Evolutionary conservation across 192 early-diverging fungal species (phyloP), one percentile per base, ranked within the genome.

Genomic region (Coemansia guatemalensis): DNA sequence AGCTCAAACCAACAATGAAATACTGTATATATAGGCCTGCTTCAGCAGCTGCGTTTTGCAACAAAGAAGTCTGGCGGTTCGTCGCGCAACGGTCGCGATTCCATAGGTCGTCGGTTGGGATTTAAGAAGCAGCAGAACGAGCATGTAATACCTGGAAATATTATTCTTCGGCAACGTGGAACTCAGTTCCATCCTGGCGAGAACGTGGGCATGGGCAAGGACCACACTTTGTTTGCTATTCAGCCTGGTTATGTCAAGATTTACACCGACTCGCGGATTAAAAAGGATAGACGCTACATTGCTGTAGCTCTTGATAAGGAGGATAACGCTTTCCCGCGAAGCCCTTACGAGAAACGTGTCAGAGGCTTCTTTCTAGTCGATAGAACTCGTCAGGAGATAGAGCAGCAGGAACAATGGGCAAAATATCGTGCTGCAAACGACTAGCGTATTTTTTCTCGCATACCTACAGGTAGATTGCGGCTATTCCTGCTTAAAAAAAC

Each of bases 101-200:
- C 91, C 9, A 83, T 88, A 24, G 90, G 90, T 84, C 84, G 86
- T 69, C 83, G 88, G 57, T 78, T 93, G 29, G 90, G 91, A 26
- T 85, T 91, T 62, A 93, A 93, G 82, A 88, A 88, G 54, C 65
- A 68, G 69, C 70, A 74, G 53, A 86, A 82, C 55, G 85, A 93
- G 70, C 81, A 78, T 39, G 91, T 91, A 22, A 78, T 88, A 44
- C 82, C 88, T 1, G 91, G 91, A 27, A 89, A 90, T 68, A 91
- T 93, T 56, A 87, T 93, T 66, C 86, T 90, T 47, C 86, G 91
- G 65, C 91, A 93, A 67, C 78, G 89, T 55, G 91, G 91, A 5
- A 91, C 89, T 53, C 81, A 85, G 61, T 91, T 91, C 65, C 87
- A 89, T 54, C 86, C 91, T 8, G 91, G 91, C 17, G 89, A 91